Conservation (phyloP, 805 yeast species). For the Metschnikowia lachancei region DNA sequence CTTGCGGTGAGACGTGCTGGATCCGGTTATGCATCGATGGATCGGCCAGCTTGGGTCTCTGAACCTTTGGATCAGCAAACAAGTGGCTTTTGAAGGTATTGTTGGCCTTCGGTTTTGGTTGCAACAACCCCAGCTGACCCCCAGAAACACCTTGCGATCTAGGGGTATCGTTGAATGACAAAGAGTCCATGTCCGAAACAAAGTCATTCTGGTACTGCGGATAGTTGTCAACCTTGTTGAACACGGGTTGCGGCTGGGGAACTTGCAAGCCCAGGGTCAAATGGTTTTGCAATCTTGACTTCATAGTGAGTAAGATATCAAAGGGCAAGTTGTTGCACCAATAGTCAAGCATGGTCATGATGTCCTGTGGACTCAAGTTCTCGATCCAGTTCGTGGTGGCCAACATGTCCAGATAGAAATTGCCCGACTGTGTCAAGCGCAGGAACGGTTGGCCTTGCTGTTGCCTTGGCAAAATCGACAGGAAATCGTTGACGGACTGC, state of each 20-base stretch:
- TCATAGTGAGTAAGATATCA: slow-evolving; percentile 50
- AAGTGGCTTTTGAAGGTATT: slow-evolving; percentile 16
- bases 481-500: slow-evolving; percentile 42
- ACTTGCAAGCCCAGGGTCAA: slow-evolving; percentile 19
- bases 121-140: slow-evolving; percentile 10
- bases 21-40: slow-evolving; percentile 17
- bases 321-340: slow-evolving; percentile 49
- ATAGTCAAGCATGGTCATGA: slow-evolving; percentile 52
- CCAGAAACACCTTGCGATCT: neutral
- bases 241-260: slow-evolving; percentile 12
- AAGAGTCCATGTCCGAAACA: slow-evolving; percentile 16
- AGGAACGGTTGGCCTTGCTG: slow-evolving; percentile 11
- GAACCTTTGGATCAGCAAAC: slow-evolving; percentile 20
- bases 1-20: neutral
- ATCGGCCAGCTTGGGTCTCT: slow-evolving; percentile 24
- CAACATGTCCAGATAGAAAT: slow-evolving; percentile 43
- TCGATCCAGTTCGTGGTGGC: slow-evolving; percentile 38
- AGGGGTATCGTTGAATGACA: slow-evolving; percentile 13
- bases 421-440: slow-evolving; percentile 6
- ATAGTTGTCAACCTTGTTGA: slow-evolving; percentile 8
- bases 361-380: slow-evolving; percentile 48
- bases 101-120: slow-evolving; percentile 21
- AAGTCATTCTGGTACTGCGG: slow-evolving; percentile 10
- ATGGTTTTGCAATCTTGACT: slow-evolving; percentile 44
- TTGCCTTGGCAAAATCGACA: slow-evolving; percentile 13